Evolutionary conservation across 345 rosid species (phyloP).

Genomic region (Aquilaria yunnanensis): DNA sequence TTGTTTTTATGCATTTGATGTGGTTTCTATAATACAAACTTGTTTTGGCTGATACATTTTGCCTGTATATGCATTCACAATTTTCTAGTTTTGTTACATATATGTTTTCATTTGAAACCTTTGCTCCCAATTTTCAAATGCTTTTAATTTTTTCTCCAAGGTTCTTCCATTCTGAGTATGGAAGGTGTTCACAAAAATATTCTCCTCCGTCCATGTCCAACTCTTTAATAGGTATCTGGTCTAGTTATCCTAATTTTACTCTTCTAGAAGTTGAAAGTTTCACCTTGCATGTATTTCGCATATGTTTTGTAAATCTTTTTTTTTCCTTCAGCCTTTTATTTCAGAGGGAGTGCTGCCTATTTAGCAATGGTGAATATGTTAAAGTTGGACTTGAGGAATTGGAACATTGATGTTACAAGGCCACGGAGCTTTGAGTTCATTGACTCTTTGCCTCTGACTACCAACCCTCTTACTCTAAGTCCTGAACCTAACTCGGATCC

Average conservation of each 20-base stretch:
- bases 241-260: background rate
- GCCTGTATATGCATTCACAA: too few species aligned
- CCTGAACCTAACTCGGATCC: too few species aligned
- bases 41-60: too few species aligned
- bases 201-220: slow-evolving; percentile 95
- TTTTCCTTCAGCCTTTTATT: slow-evolving; percentile 51
- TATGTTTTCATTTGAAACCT: too few species aligned
- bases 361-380: slow-evolving; percentile 92
- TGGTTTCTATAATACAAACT: too few species aligned
- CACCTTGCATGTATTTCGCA: background rate
- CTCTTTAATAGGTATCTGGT: slow-evolving; percentile 74
- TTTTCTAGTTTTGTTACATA: too few species aligned
- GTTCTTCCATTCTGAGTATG: slow-evolving; percentile 37
- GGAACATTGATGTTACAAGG: slow-evolving; percentile 92
- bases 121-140: too few species aligned
- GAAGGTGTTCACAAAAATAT: slow-evolving; percentile 87
- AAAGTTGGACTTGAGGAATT: slow-evolving; percentile 89
- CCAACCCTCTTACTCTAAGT: too few species aligned
- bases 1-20: too few species aligned
- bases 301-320: background rate
- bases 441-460: too few species aligned
- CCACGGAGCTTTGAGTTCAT: slow-evolving; percentile 40
- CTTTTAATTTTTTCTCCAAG: too few species aligned
- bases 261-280: background rate
- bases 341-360: slow-evolving; percentile 79